A percentile compares a stretch with the other conserved stretches of the same genome.
These are phyloP conservation scores for Phytopythium boreale DNA, from an alignment of 352 stramenopile genomes.

Conservation along the genomic window DNA sequence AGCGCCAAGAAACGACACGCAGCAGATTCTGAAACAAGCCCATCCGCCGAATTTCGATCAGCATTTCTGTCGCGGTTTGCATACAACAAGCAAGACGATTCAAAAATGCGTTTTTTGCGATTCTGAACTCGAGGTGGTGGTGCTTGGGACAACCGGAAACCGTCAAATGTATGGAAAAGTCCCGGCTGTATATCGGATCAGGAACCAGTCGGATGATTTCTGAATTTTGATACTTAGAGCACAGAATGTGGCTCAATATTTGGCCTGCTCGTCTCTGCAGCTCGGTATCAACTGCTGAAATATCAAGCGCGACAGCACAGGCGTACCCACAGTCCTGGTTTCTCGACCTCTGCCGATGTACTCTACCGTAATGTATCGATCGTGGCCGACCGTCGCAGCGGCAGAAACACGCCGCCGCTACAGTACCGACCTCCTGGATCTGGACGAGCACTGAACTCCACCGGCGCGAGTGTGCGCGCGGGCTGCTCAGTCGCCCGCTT, in stretches of 20 bases:
- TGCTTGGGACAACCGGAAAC: not conserved
- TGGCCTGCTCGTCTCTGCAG: not conserved
- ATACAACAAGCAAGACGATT: not conserved
- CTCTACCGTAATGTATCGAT: not conserved
- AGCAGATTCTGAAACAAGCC: not conserved
- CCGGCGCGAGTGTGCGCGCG: too few species aligned
- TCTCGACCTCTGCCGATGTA: not conserved
- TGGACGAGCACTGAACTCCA: not conserved
- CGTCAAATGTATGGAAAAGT: too few species aligned
- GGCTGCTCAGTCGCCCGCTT: not conserved
- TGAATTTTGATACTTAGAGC: not conserved
- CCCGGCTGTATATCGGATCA: not conserved
- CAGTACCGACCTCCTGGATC: not conserved
- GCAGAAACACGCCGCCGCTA: slow-evolving; percentile 1
- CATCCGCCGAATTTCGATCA: not conserved
- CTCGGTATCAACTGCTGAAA: not conserved
- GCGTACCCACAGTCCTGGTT: not conserved
- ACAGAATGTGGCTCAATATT: not conserved
- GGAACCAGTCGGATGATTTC: not conserved
- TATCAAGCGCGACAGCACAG: not conserved
- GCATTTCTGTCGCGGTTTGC: not conserved
- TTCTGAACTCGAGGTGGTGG: not conserved
- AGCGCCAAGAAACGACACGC: slow-evolving; percentile 1
- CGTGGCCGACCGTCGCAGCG: not conserved
- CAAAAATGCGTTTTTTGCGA: not conserved